Base-by-base conservation (phyloP, 1,284 basidiomycete genomes). In the Violaceomyces palustris region DNA sequence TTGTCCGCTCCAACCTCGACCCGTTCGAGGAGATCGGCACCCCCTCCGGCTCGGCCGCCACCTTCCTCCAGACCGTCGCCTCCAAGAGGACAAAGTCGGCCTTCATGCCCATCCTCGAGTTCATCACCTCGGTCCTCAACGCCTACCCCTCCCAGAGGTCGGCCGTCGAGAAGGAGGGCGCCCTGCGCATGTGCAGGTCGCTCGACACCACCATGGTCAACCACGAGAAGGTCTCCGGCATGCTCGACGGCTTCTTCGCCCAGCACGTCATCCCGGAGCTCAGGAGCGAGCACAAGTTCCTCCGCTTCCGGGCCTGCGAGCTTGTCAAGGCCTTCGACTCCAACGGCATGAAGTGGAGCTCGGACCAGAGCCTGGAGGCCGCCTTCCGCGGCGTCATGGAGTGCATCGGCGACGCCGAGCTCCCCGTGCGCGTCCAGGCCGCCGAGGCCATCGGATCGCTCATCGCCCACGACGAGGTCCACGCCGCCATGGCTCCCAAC, bases 371-470 rank as follows among this genome's bases (percentile, higher is more conserved):
- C 17, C 56, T 72, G 35, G 68, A 71, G 42, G 50, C 52, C 5
- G 64, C 64, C 3, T 65, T 72, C 50, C 40, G 50, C 1, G 70
- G 70, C 25, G 63, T 71, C 24, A 71, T 69, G 68, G 46, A 56
- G 18, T 70, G 64, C 45, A 60, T 71, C 18, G 53, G 45, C 29
- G 87, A 92, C 62, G 65, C 80, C 0, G 84, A 88, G 65, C 78
- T 92, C 37, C 88, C 88, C 0, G 88, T 92, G 9, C 82, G 85
- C 25, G 85, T 92, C 4, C 86, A 88, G 45, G 88, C 87, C 12
- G 85, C 85, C 1, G 76, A 90, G 53, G 83, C 87, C 1, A 76
- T 92, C 50, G 86, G 86, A 3, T 84, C 87, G 67, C 78, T 92
- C 75, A 81, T 90, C 23, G 76, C 80, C n/a, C 76, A 78, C 62